Evolutionary conservation across 176 grass and related monocot species (phyloP).

Genomic region (Zoysia japonica): DNA sequence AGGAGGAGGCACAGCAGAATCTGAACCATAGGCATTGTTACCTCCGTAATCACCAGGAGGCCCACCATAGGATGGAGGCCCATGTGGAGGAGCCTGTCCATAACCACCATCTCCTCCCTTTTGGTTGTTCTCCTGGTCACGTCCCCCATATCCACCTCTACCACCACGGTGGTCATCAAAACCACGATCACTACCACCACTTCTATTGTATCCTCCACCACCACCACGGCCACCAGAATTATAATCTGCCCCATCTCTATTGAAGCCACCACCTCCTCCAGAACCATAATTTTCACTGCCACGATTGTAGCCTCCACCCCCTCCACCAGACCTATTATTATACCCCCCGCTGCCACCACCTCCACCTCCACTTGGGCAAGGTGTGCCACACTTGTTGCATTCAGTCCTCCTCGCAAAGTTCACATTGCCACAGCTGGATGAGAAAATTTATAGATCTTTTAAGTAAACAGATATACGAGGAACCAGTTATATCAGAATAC

Average conservation of each 20-base stretch:
- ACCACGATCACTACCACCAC: constrained; percentile 54
- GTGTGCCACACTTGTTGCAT: constrained; percentile 92
- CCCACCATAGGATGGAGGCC: constrained; percentile 63
- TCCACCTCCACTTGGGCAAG: constrained; percentile 52
- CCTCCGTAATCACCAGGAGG: constrained; percentile 64
- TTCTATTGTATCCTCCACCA: constrained; percentile 43
- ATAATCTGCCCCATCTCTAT: constrained; percentile 53
- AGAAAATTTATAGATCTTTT: constrained; percentile 20
- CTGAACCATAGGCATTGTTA: constrained; percentile 55
- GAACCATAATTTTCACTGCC: constrained; percentile 58
- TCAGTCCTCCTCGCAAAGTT: constrained; percentile 95
- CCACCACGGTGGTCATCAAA: constrained; percentile 60
- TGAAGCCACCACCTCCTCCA: constrained; percentile 53
- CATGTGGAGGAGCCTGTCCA: constrained; percentile 61
- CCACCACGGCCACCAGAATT: constrained; percentile 48
- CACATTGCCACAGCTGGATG: constrained; percentile 83
- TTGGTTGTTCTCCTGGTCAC: constrained; percentile 54
- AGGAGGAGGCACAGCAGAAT: constrained; percentile 74
- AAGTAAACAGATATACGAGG: constrained; percentile 14
- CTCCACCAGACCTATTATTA: constrained; percentile 57
- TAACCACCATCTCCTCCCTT: constrained; percentile 51
- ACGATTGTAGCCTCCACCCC: constrained; percentile 56
- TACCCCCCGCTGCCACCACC: constrained; percentile 51
- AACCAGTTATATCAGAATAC: neutral
- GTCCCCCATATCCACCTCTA: constrained; percentile 53